phyloP scores from a whole-genome alignment of 768 basidiomycete genomes.

The Russula griseocarnosa region DNA sequence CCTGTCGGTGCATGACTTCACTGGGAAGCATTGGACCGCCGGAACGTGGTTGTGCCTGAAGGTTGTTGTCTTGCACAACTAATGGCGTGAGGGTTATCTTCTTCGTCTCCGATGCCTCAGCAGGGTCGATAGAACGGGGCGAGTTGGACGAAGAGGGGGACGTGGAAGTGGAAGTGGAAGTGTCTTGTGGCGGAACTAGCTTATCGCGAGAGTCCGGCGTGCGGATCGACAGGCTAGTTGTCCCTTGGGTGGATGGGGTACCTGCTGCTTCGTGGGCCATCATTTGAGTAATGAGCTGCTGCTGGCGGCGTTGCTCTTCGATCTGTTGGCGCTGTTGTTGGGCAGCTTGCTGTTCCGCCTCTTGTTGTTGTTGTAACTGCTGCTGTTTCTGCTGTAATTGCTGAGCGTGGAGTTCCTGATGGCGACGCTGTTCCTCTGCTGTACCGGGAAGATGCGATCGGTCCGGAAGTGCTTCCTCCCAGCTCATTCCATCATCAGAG shows the following conservation, averaged over 20 bases:
- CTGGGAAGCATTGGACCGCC: slow-evolving; percentile 38
- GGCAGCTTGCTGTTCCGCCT: slow-evolving; percentile 34
- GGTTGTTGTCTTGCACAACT: slow-evolving; percentile 56
- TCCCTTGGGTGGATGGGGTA: slow-evolving; percentile 22
- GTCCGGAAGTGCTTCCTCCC: slow-evolving; percentile 71
- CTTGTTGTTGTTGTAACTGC: slow-evolving; percentile 28
- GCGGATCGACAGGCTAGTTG: slow-evolving; percentile 37
- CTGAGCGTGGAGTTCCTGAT: slow-evolving; percentile 33
- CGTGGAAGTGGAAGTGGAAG: slow-evolving; percentile 29
- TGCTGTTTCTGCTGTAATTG: slow-evolving; percentile 27
- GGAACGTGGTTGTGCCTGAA: slow-evolving; percentile 25
- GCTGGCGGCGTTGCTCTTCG: slow-evolving; percentile 29
- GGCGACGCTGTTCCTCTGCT: slow-evolving; percentile 34
- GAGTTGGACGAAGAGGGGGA: slow-evolving; percentile 34
- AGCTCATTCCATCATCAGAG: slow-evolving; percentile 80
- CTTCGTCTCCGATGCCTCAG: slow-evolving; percentile 66
- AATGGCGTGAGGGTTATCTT: slow-evolving; percentile 75
- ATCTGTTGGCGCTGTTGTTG: slow-evolving; percentile 33
- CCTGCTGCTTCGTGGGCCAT: slow-evolving; percentile 17
- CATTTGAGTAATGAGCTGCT: slow-evolving; percentile 20
- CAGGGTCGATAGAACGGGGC: slow-evolving; percentile 53
- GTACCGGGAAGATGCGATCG: slow-evolving; percentile 35
- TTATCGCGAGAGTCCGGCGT: slow-evolving; percentile 49
- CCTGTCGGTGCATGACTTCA: slow-evolving; percentile 43
- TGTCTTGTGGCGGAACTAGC: slow-evolving; percentile 35